Evolutionary conservation across 768 basidiomycete genomes (phyloP), one percentile per base, ranked within the genome.

Genomic region (Rhizopogon sp.): DNA sequence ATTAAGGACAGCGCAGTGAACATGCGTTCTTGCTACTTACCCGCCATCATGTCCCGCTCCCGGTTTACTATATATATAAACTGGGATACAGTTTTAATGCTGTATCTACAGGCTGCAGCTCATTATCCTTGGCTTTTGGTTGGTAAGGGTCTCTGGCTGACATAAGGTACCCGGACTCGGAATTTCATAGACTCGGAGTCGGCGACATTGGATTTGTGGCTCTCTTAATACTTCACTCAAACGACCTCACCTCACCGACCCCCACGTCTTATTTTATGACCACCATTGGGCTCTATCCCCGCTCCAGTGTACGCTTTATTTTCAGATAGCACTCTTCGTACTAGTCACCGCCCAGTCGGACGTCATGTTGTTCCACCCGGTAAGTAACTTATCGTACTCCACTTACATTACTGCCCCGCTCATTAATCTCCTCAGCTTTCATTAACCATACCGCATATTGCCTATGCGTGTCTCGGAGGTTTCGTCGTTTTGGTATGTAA

Each of bases 401-500:
- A 11, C 42, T 14, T 13, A 37, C 11, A 37, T 9, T 37, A 44
- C 14, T 14, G 8, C 16, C 46, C 50, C 46, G 56, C 13, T 40
- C 56, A 58, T 53, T 40, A 22, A 39, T 49, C 54, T 29, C 47
- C 44, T 29, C 39, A 64, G 60, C 55, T 65, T 55, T 80, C 80
- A 57, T 80, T 85, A 22, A 82, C 82, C 4, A 80, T 78, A 29
- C 80, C 87, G 29, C 91, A 93, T 70, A 78, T 94, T 60, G 76
- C 80, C 51, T 93, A 92, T 75, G 82, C 88, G 61, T 82, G 84
- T 60, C 75, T 93, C 11, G 90, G 90, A 17, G 88, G 82, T 25
- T 94, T 94, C 66, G 80, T 92, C 52, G 90, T 92, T 41, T 60
- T 93, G 56, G 84, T 85, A 57, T 63, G 83, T 74, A 9, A 40